A percentile compares a stretch with the other conserved stretches of the same genome.
These are phyloP conservation scores for Aureobasidium pullulans DNA, from an alignment of 2,329 filamentous ascomycete genomes.

Conservation along the genomic window DNA sequence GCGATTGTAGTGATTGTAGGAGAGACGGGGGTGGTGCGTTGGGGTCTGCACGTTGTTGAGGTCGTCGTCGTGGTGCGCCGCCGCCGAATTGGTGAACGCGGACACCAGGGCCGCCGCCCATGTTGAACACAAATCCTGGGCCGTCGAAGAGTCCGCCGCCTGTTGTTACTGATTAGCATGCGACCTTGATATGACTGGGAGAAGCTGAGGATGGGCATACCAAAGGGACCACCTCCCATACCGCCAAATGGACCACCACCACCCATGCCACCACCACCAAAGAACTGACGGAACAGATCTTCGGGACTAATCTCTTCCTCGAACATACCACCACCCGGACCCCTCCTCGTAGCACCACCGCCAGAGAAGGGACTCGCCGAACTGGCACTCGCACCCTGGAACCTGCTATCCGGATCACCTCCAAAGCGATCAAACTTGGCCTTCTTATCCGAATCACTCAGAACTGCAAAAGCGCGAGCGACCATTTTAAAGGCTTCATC, in stretches of 20 bases:
- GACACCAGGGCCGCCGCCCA: slow-evolving; percentile 76
- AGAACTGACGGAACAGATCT: slow-evolving; percentile 95
- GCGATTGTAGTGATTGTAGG: slow-evolving; percentile 37
- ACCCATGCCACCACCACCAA: slow-evolving; percentile 61
- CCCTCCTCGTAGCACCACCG: slow-evolving; percentile 30
- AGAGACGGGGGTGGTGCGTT: slow-evolving; percentile 45
- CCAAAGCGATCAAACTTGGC: slow-evolving; percentile 81
- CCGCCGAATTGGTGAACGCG: slow-evolving; percentile 95
- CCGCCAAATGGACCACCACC: slow-evolving; percentile 37
- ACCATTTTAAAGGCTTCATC: slow-evolving; percentile 99
- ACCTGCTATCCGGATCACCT: slow-evolving; percentile 84
- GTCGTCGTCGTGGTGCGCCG: slow-evolving; percentile 64
- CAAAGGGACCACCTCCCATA: not conserved
- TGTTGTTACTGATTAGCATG: slow-evolving; percentile 18
- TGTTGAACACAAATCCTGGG: slow-evolving; percentile 89
- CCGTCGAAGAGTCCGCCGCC: slow-evolving; percentile 61
- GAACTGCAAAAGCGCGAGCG: slow-evolving; percentile 81
- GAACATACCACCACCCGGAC: slow-evolving; percentile 46
- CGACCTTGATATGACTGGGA: not conserved
- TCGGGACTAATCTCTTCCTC: slow-evolving; percentile 93
- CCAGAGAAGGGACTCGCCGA: slow-evolving; percentile 55
- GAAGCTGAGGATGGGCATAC: not conserved
- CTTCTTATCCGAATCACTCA: slow-evolving; percentile 91
- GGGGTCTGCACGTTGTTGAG: slow-evolving; percentile 50
- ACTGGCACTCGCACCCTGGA: slow-evolving; percentile 51